Evolutionary conservation across 352 stramenopile species (phyloP).

Genomic region (Blastocystis sp.): DNA sequence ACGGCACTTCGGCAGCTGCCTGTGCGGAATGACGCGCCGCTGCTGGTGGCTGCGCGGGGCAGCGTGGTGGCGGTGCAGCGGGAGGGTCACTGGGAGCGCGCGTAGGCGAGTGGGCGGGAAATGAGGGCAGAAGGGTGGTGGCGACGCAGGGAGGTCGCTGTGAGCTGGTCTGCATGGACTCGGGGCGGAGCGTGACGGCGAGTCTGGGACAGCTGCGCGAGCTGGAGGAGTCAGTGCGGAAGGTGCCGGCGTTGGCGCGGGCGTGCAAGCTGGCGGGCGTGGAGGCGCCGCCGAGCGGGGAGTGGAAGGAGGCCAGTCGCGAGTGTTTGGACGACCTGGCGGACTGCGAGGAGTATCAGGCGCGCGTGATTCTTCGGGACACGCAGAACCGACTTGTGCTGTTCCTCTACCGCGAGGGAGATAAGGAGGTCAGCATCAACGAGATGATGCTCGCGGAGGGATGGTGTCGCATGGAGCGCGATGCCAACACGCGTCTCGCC

Average conservation of each 20-base stretch:
- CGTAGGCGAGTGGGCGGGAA: background rate
- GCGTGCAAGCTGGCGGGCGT: constrained; percentile 74
- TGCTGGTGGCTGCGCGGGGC: background rate
- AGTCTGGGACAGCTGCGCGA: constrained; percentile 73
- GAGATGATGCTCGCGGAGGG: constrained; percentile 76
- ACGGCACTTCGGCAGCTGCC: constrained; percentile 60
- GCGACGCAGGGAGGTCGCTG: constrained; percentile 59
- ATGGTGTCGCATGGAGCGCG: constrained; percentile 66
- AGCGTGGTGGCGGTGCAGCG: background rate
- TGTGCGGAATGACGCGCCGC: constrained; percentile 72
- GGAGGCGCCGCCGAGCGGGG: constrained; percentile 69
- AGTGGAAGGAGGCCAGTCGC: constrained; percentile 81
- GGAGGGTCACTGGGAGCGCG: background rate
- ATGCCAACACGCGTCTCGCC: constrained; percentile 58
- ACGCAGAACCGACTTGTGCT: constrained; percentile 67
- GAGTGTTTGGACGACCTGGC: constrained; percentile 75
- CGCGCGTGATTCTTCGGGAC: constrained; percentile 67
- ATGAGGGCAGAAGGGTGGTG: constrained; percentile 51
- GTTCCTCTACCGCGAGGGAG: constrained; percentile 67
- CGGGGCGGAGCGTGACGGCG: constrained; percentile 80
- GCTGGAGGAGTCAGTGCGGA: constrained; percentile 74
- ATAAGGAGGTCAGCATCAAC: constrained; percentile 69
- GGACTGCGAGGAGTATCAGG: constrained; percentile 74
- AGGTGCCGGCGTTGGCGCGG: constrained; percentile 77
- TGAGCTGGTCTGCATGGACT: constrained; percentile 83